Evolutionary conservation across 805 yeast species (phyloP).

Genomic region (Deakozyma indianensis): DNA sequence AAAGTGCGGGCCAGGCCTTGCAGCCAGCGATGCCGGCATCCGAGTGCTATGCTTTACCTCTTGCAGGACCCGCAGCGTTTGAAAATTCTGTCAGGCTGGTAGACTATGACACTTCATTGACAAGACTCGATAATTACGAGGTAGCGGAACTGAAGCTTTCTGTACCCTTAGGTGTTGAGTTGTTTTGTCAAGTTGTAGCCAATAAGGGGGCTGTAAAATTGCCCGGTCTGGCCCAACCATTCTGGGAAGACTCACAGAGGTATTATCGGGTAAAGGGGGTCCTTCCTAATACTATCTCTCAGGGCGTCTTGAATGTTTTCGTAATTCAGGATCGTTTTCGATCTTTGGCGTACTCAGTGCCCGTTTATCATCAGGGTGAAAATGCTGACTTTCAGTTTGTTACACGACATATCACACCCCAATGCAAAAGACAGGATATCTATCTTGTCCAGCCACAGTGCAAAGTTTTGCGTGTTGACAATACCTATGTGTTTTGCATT

Average conservation of each 20-base stretch:
- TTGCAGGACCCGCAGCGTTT: slow-evolving; percentile 73
- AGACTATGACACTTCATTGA: slow-evolving; percentile 64
- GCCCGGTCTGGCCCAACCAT: slow-evolving; percentile 61
- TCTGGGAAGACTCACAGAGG: slow-evolving; percentile 51
- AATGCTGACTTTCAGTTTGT: slow-evolving; percentile 54
- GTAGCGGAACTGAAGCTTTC: slow-evolving; percentile 63
- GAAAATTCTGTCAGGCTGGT: slow-evolving; percentile 41
- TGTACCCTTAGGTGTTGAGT: slow-evolving; percentile 58
- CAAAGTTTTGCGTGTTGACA: slow-evolving; percentile 38
- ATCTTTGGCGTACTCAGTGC: slow-evolving; percentile 49
- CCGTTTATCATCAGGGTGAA: slow-evolving; percentile 58
- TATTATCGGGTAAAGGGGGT: slow-evolving; percentile 67
- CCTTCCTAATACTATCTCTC: slow-evolving; percentile 51
- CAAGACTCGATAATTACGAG: slow-evolving; percentile 61
- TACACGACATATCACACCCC: slow-evolving; percentile 56
- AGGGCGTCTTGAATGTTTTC: slow-evolving; percentile 65
- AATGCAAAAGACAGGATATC: slow-evolving; percentile 53
- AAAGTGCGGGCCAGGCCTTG: slow-evolving; percentile 69
- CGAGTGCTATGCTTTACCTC: slow-evolving; percentile 68
- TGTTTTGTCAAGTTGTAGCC: slow-evolving; percentile 32
- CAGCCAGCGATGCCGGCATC: slow-evolving; percentile 71
- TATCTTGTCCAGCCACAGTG: slow-evolving; percentile 81
- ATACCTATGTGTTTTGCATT: slow-evolving; percentile 51
- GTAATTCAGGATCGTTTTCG: slow-evolving; percentile 21
- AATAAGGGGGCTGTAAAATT: slow-evolving; percentile 30